Conservation (phyloP, 495 filamentous ascomycete genomes). For the Aspergillus asperescens region DNA sequence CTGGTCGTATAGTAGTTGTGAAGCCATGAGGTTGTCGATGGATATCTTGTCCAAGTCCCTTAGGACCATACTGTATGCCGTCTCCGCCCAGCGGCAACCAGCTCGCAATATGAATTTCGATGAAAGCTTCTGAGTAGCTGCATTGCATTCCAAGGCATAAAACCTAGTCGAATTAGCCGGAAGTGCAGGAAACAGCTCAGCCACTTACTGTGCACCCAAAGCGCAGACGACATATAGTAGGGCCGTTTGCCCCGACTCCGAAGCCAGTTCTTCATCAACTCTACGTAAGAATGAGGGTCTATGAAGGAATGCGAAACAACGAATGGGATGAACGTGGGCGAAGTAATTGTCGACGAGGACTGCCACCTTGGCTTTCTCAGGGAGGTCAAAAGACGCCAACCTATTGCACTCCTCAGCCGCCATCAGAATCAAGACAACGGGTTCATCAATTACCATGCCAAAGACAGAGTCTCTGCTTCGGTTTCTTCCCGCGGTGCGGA, state of each 20-base stretch:
- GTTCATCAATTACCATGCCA: slow-evolving; percentile 1
- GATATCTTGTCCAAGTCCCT: slow-evolving; percentile 31
- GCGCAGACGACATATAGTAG: slow-evolving; percentile 34
- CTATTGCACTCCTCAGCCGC: slow-evolving; percentile 6
- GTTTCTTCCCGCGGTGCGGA: background rate
- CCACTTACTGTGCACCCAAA: slow-evolving; percentile 32
- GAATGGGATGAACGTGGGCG: slow-evolving; percentile 32
- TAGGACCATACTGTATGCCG: slow-evolving; percentile 24
- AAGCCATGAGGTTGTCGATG: slow-evolving; percentile 31
- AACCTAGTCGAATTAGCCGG: slow-evolving; percentile 16
- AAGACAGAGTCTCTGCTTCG: background rate
- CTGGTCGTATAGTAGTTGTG: slow-evolving; percentile 32
- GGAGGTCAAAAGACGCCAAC: slow-evolving; percentile 20
- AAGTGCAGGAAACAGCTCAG: too few species aligned
- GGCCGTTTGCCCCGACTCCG: slow-evolving; percentile 16
- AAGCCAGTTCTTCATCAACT: slow-evolving; percentile 21
- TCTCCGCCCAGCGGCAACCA: slow-evolving; percentile 27
- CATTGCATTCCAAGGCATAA: slow-evolving; percentile 22
- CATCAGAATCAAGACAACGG: background rate
- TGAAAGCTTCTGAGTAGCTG: slow-evolving; percentile 17
- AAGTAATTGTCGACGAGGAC: slow-evolving; percentile 33
- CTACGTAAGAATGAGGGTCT: slow-evolving; percentile 30
- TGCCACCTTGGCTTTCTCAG: slow-evolving; percentile 18
- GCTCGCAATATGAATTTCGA: slow-evolving; percentile 16
- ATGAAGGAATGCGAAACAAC: slow-evolving; percentile 36